phyloP scores from a whole-genome alignment of 441 rosid species.

The Adansonia grandidieri region DNA sequence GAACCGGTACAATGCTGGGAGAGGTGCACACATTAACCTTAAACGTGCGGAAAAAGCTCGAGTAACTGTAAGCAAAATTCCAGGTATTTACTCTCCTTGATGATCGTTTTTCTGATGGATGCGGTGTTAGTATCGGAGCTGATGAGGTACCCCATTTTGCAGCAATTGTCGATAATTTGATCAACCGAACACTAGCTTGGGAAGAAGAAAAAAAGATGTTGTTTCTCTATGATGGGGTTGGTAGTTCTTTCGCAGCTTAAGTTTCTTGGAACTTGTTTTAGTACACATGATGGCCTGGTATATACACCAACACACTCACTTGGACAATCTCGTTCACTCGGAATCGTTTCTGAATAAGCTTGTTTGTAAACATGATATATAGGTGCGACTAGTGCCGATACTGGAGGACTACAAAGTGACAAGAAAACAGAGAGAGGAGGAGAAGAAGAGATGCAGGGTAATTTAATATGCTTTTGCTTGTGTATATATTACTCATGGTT shows the following conservation, averaged over 20 bases:
- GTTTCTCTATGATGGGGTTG: slow-evolving; percentile 76
- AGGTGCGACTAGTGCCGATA: slow-evolving; percentile 81
- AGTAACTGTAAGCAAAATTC: slow-evolving; percentile 61
- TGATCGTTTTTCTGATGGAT: slow-evolving; percentile 11
- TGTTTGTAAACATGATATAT: slow-evolving; percentile 28
- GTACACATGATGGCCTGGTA: not conserved
- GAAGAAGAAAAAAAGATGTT: slow-evolving; percentile 49
- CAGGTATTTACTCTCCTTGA: slow-evolving; percentile 42
- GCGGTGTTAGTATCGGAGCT: slow-evolving; percentile 26
- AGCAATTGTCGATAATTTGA: slow-evolving; percentile 68
- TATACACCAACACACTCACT: not conserved
- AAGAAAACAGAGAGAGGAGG: slow-evolving; percentile 82
- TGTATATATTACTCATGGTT: not conserved
- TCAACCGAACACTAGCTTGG: slow-evolving; percentile 61
- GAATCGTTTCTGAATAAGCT: slow-evolving; percentile 14
- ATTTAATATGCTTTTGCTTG: slow-evolving; percentile 13
- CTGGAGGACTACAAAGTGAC: slow-evolving; percentile 86
- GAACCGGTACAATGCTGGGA: slow-evolving; percentile 67
- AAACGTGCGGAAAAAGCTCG: slow-evolving; percentile 80
- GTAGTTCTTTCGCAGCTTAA: slow-evolving; percentile 29
- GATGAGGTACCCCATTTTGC: slow-evolving; percentile 33
- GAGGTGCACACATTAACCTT: slow-evolving; percentile 77
- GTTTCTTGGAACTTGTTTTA: slow-evolving; percentile 9
- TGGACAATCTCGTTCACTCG: not conserved
- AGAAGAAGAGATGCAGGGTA: slow-evolving; percentile 89